Evolutionary conservation across 495 filamentous ascomycete species (phyloP), one percentile per base, ranked within the genome.

Genomic region (Aspergillus avenaceus): DNA sequence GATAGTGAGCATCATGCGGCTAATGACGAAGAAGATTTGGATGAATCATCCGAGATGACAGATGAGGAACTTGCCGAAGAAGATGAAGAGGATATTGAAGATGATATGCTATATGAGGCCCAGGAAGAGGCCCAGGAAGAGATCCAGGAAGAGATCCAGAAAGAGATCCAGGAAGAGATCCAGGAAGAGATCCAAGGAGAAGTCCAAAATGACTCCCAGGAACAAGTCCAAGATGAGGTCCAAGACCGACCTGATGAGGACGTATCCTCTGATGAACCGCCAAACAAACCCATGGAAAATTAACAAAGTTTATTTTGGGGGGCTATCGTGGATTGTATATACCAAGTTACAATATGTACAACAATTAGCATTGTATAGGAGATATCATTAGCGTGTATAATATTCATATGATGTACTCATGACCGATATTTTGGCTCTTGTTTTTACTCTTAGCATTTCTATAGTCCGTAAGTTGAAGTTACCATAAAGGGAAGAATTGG

Each of bases 291-390:
- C n/a, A n/a, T n/a, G 34, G 34, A 8, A 14, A 16, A 46, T 12
- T 32, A 32, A 13, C 13, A 25, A 32, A 2, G 26, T 32, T 19
- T 4, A 31, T 45, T 1, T 24, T 19, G 41, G 45, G 12, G 21
- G 22, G 3, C 8, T 21, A 29, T 36, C 7, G 3, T 25, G 48
- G 12, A 25, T 45, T 53, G 44, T 54, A 49, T 54, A 54, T 49
- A 54, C 4, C 32, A n/a, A 32, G 16, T 31, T 37, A 23, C 34
- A 38, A 28, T 13, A 47, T 55, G 52, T 55, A 55, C 31, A 31
- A 46, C 45, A 55, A 27, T 54, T 41, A 40, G 32, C 28, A 41
- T 55, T n/a, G 49, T 25, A 51, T 13, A 45, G 24, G 24, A 27
- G 24, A 43, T 48, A 34, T 24, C 16, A 9, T 5, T 13, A 41